phyloP scores from a whole-genome alignment of 2,329 filamentous ascomycete species.

The Paracoccidioides brasiliensis region DNA sequence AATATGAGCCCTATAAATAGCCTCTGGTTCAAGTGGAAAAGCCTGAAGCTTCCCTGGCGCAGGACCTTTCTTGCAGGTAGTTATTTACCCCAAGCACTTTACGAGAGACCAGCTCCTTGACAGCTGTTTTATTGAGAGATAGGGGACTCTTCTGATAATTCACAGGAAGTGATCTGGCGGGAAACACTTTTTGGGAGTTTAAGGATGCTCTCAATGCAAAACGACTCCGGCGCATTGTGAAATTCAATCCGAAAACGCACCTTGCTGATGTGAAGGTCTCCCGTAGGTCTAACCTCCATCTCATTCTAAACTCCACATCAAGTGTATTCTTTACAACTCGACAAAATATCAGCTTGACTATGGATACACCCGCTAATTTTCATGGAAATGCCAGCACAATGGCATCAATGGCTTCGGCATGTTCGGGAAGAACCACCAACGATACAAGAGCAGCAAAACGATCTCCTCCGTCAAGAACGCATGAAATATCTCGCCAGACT shows the following conservation, averaged over 20 bases:
- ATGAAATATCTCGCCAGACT: constrained; percentile 47
- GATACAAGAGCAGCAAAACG: constrained; percentile 45
- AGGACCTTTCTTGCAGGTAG: constrained; percentile 45
- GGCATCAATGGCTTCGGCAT: constrained; percentile 56
- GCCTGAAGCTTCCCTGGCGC: constrained; percentile 49
- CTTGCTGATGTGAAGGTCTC: constrained; percentile 48
- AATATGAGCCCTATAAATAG: constrained; percentile 24
- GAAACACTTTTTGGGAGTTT: constrained; percentile 57
- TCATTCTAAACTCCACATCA: not conserved
- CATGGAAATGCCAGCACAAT: constrained; percentile 38
- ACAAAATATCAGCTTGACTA: not conserved
- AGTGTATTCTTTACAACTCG: not conserved
- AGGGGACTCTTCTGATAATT: not conserved
- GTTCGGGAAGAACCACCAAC: constrained; percentile 44
- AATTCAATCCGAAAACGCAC: constrained; percentile 40
- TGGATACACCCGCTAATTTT: not conserved
- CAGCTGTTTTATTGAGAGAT: constrained; percentile 3
- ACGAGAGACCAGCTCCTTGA: not conserved
- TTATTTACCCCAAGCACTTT: constrained; percentile 8
- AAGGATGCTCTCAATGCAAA: constrained; percentile 42
- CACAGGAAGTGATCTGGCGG: constrained; percentile 46
- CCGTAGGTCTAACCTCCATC: constrained; percentile 29
- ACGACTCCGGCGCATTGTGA: constrained; percentile 46
- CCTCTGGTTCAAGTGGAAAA: constrained; percentile 52
- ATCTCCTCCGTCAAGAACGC: constrained; percentile 42